A percentile compares a stretch with the other conserved stretches of the same genome.
These are phyloP conservation scores for Balakata baccata DNA, from an alignment of 345 rosid genomes.

Conservation along the genomic window DNA sequence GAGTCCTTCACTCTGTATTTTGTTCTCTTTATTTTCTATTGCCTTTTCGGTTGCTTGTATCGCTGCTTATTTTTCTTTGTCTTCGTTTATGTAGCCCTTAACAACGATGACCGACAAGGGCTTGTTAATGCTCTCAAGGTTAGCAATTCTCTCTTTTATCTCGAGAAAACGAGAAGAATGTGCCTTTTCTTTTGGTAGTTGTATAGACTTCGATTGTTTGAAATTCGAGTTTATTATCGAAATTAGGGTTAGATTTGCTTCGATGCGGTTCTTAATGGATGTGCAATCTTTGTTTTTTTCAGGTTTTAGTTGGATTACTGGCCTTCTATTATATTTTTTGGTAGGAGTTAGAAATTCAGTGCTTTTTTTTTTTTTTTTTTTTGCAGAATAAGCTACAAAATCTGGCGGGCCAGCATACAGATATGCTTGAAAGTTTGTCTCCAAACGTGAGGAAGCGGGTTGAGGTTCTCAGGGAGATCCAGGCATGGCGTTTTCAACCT, in stretches of 20 bases:
- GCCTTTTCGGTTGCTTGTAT: not conserved
- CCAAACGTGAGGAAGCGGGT: conserved; percentile 81
- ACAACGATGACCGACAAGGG: conserved; percentile 65
- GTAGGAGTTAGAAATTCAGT: not conserved
- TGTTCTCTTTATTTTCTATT: not conserved
- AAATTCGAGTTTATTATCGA: not conserved
- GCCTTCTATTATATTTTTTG: not conserved
- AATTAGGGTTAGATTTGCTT: conserved; percentile 7
- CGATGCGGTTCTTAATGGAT: not conserved
- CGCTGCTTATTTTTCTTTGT: not conserved
- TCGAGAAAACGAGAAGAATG: not conserved
- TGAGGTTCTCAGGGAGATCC: conserved; percentile 82
- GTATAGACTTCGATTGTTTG: not conserved
- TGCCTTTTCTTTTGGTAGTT: not conserved
- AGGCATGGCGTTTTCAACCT: conserved; percentile 36
- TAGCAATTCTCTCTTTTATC: not conserved
- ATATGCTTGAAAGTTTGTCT: conserved; percentile 59
- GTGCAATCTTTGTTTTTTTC: not conserved
- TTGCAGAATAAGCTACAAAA: conserved; percentile 73
- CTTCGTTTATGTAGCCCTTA: conserved; percentile 47
- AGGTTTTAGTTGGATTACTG: not conserved
- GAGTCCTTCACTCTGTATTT: not conserved
- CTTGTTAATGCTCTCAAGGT: conserved; percentile 84
- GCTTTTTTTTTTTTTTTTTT: not conserved
- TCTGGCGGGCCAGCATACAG: conserved; percentile 75